Evolutionary conservation across 208 protist species (phyloP).

Genomic region (Tetramitus jugosus): DNA sequence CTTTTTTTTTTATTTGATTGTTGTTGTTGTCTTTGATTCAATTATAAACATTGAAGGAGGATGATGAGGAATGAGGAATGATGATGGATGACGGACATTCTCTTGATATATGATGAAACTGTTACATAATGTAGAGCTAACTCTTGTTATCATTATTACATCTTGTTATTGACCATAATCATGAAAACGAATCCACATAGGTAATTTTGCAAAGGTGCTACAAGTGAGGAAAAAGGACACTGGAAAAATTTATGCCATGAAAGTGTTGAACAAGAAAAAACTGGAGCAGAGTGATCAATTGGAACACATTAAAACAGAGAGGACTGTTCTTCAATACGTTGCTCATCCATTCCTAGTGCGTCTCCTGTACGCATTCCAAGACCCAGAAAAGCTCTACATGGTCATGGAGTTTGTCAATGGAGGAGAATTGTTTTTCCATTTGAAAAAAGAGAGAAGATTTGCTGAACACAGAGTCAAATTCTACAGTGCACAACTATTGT

Average conservation of each 20-base stretch:
- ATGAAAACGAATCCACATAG: no score
- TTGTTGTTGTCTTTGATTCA: no score
- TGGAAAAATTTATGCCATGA: conserved; percentile 45
- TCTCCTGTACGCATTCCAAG: conserved; percentile 45
- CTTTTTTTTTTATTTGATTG: no score
- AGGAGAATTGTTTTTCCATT: conserved; percentile 74
- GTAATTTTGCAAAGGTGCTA: conserved; percentile 20
- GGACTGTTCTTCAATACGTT: conserved; percentile 34
- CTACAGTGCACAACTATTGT: conserved; percentile 70
- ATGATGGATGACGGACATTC: no score
- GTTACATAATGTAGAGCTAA: no score
- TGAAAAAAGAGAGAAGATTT: conserved; percentile 68
- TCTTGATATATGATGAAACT: no score
- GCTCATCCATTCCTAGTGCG: conserved; percentile 54
- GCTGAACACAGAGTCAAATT: conserved; percentile 66
- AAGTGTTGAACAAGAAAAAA: conserved; percentile 37
- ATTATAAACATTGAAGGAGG: no score
- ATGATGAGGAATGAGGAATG: no score
- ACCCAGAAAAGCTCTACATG: conserved; percentile 43
- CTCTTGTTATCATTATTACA: no score
- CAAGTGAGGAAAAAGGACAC: conserved; percentile 26
- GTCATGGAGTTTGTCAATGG: conserved; percentile 52
- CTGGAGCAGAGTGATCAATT: conserved; percentile 24
- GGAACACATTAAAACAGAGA: conserved; percentile 57
- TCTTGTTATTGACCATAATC: no score